Evolutionary conservation across 116 monocot species (phyloP).

Genomic region (Papilionanthe hybrid): DNA sequence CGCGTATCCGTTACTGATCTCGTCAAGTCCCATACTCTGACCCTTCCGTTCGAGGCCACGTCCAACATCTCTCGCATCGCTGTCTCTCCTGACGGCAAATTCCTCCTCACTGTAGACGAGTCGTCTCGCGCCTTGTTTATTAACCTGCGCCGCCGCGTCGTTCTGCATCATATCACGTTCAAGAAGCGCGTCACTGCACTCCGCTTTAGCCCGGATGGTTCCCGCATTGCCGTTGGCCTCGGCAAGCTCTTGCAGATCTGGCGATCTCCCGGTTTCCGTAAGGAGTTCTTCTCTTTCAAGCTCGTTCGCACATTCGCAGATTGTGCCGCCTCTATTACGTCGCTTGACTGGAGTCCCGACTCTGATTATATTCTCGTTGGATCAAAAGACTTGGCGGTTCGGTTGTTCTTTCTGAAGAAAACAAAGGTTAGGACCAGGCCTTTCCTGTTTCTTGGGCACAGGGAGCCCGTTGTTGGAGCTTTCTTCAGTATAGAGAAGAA

Average conservation of each 20-base stretch:
- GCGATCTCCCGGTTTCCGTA: slow-evolving; percentile 73
- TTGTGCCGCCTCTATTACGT: slow-evolving; percentile 37
- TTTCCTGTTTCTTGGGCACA: slow-evolving; percentile 72
- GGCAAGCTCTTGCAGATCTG: slow-evolving; percentile 78
- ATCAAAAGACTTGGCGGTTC: slow-evolving; percentile 72
- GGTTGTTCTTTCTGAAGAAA: slow-evolving; percentile 43
- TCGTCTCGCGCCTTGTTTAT: slow-evolving; percentile 52
- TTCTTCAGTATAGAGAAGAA: slow-evolving; percentile 69
- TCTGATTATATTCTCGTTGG: slow-evolving; percentile 64
- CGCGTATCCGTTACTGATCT: slow-evolving; percentile 83
- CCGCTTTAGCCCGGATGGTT: slow-evolving; percentile 72
- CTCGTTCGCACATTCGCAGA: slow-evolving; percentile 59
- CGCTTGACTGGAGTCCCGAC: slow-evolving; percentile 70
- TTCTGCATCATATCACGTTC: slow-evolving; percentile 75
- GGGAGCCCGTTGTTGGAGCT: slow-evolving; percentile 65
- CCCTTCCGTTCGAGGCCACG: slow-evolving; percentile 76
- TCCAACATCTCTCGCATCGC: slow-evolving; percentile 71
- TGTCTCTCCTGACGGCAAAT: slow-evolving; percentile 42
- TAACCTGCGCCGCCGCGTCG: slow-evolving; percentile 67
- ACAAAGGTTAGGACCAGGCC: slow-evolving; percentile 36
- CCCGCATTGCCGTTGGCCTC: slow-evolving; percentile 68
- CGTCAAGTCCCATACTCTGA: slow-evolving; percentile 49
- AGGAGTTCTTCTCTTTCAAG: slow-evolving; percentile 85
- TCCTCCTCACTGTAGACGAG: slow-evolving; percentile 68
- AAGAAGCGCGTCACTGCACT: slow-evolving; percentile 53